Conservation (phyloP, 2,329 filamentous ascomycete genomes). For the Rhinocladiella mackenziei region DNA sequence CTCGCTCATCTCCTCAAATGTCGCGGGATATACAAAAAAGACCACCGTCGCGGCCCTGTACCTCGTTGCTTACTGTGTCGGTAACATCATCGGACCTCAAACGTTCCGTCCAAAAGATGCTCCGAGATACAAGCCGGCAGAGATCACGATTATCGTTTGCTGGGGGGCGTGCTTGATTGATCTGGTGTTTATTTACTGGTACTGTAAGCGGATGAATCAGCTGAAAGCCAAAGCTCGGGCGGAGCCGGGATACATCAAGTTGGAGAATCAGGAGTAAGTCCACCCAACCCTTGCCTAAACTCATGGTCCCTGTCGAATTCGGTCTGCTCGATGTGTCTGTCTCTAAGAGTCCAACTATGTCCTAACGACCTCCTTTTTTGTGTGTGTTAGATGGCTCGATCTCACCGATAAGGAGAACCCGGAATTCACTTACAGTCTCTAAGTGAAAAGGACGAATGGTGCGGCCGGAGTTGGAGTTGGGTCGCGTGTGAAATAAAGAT, state of each 20-base stretch:
- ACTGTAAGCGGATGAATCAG: constrained; percentile 56
- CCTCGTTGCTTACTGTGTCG: constrained; percentile 47
- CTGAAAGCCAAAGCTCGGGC: constrained; percentile 54
- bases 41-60: constrained; percentile 50
- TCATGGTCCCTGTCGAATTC: too few species aligned
- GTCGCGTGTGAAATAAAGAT: too few species aligned
- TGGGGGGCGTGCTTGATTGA: constrained; percentile 49
- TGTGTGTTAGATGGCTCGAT: constrained; percentile 54
- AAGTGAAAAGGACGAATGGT: constrained; percentile 25
- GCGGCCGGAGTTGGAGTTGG: too few species aligned
- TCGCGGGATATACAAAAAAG: constrained; percentile 53
- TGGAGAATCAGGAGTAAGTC: constrained; percentile 62
- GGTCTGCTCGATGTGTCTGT: not conserved
- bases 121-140: constrained; percentile 59
- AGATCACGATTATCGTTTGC: constrained; percentile 61
- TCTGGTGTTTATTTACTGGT: constrained; percentile 60
- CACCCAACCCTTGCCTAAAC: not conserved
- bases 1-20: constrained; percentile 60
- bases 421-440: constrained; percentile 60
- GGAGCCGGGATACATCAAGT: constrained; percentile 54
- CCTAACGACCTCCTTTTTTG: too few species aligned
- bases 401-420: constrained; percentile 63
- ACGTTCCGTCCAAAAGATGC: constrained; percentile 55
- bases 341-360: too few species aligned
- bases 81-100: constrained; percentile 52